Percentiles rank a stretch among this genome's conserved stretches.
These are phyloP conservation scores for Suillus subluteus DNA, from an alignment of 768 basidiomycete species.

Conservation along the genomic window DNA sequence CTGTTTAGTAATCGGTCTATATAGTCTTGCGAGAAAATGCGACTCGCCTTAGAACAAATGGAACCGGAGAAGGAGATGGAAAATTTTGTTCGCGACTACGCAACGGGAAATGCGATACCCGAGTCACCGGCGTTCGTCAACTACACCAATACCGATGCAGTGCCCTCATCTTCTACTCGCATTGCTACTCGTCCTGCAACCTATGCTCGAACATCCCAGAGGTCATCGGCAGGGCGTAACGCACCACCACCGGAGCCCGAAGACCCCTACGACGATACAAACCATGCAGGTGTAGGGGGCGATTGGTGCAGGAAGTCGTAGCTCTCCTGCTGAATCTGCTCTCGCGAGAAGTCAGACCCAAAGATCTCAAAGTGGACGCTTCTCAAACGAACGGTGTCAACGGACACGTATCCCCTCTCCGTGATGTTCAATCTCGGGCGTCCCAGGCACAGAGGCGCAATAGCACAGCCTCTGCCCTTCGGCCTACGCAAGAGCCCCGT, in stretches of 20 bases:
- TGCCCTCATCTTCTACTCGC: conserved; percentile 60
- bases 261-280: conserved; percentile 54
- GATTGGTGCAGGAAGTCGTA: conserved; percentile 46
- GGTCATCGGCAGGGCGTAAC: conserved; percentile 27
- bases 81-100: conserved; percentile 85
- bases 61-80: conserved; percentile 90
- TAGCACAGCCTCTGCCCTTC: conserved; percentile 28
- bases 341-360: conserved; percentile 37
- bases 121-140: conserved; percentile 89
- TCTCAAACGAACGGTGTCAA: conserved; percentile 37
- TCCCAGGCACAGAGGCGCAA: conserved; percentile 29
- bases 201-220: conserved; percentile 49
- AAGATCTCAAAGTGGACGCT: conserved; percentile 31
- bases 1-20: not conserved
- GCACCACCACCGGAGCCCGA: conserved; percentile 41
- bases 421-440: conserved; percentile 25
- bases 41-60: conserved; percentile 85
- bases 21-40: conserved; percentile 93
- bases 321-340: conserved; percentile 36
- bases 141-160: conserved; percentile 69
- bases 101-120: conserved; percentile 86
- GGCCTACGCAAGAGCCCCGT: conserved; percentile 45
- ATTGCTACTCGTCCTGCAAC: conserved; percentile 60
- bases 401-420: conserved; percentile 30
- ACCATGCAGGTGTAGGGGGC: conserved; percentile 72